phyloP scores from a whole-genome alignment of 2,329 filamentous ascomycete species.

The Septoria petroselini region DNA sequence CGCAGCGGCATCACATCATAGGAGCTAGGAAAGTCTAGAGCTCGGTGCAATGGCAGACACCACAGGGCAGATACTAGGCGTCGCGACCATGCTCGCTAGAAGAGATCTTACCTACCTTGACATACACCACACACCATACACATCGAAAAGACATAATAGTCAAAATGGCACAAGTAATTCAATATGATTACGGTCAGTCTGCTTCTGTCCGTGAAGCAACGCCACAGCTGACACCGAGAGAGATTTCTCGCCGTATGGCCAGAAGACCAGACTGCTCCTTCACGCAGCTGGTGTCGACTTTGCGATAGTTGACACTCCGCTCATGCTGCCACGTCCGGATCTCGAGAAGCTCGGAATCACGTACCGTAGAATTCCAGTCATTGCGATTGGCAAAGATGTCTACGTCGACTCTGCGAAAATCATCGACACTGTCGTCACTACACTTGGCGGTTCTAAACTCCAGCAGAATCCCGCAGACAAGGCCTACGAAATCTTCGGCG shows the following conservation, averaged over 20 bases:
- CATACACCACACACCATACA: neutral
- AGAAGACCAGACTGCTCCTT: constrained; percentile 33
- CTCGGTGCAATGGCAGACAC: constrained; percentile 5
- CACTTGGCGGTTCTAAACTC: constrained; percentile 21
- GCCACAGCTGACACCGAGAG: neutral
- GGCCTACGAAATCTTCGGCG: constrained; percentile 32
- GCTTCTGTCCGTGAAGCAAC: neutral
- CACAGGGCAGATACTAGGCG: neutral
- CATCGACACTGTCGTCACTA: constrained; percentile 24
- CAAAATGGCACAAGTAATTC: constrained; percentile 26
- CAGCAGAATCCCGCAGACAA: constrained; percentile 30
- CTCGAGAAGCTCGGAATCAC: constrained; percentile 34
- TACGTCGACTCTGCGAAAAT: constrained; percentile 33
- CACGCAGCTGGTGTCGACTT: constrained; percentile 26
- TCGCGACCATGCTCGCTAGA: neutral
- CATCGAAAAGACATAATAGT: neutral
- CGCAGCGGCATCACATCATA: constrained; percentile 10
- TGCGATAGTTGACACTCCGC: constrained; percentile 30
- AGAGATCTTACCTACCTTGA: neutral
- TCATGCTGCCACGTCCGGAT: constrained; percentile 32
- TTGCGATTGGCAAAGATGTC: constrained; percentile 36
- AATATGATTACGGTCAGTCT: constrained; percentile 32
- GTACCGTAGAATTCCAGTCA: constrained; percentile 36
- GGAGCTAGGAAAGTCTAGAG: constrained; percentile 11
- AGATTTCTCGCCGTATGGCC: constrained; percentile 33